Conservation (phyloP, 192 early-diverging fungal genomes). For the Cladochytrium replicatum region DNA sequence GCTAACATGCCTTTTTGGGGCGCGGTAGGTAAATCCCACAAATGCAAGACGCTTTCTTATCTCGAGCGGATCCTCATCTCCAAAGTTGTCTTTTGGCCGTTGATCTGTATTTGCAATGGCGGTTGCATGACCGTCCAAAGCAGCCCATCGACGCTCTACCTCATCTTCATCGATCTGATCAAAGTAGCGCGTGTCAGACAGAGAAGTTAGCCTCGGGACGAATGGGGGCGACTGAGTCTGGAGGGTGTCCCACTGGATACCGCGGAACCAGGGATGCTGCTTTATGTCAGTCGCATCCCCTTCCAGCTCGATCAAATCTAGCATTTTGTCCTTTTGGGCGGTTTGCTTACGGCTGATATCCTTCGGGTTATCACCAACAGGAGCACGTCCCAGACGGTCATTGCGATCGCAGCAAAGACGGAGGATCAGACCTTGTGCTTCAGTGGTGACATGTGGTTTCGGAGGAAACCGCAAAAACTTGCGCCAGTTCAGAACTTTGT, state of each 20-base stretch:
- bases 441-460: constrained; percentile 35
- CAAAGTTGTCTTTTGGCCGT: constrained; percentile 26
- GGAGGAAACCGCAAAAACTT: constrained; percentile 48
- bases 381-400: constrained; percentile 34
- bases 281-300: constrained; percentile 36
- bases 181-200: constrained; percentile 32
- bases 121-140: not conserved
- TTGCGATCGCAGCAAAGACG: constrained; percentile 50
- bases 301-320: constrained; percentile 1
- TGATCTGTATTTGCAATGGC: constrained; percentile 11
- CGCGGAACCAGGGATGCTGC: constrained; percentile 38
- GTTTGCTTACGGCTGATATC: not conserved
- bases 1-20: constrained; percentile 3
- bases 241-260: constrained; percentile 33
- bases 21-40: constrained; percentile 44
- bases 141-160: constrained; percentile 7
- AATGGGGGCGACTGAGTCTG: constrained; percentile 17
- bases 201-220: constrained; percentile 17
- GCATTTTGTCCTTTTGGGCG: not conserved
- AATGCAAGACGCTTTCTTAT: constrained; percentile 56
- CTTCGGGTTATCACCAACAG: not conserved
- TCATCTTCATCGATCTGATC: constrained; percentile 40
- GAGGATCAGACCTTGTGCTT: constrained; percentile 52
- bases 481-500: constrained; percentile 60
- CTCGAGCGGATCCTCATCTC: constrained; percentile 38